Evolutionary conservation across 169 alveolate species (phyloP), one percentile per base, ranked within the genome.

Genomic region (Pseudocohnilembus persalinus): DNA sequence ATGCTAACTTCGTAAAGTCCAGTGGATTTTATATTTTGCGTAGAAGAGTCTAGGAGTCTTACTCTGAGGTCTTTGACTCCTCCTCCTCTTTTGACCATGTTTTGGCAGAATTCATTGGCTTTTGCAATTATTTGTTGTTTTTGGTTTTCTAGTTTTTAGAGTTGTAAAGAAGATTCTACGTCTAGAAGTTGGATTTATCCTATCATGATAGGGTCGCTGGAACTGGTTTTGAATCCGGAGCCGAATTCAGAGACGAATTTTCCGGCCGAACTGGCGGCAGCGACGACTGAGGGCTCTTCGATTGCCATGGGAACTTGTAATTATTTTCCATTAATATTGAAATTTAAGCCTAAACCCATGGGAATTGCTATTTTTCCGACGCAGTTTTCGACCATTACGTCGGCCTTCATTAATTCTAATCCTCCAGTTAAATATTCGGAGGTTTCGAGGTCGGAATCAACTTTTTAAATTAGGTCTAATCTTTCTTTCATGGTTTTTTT

Each of bases 231-330:
- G 73, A 94, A 96, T 31, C 97, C 97, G 27, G 88, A 83, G 30
- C 97, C 97, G 76, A 88, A 84, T 81, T 92, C 94, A 34, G 91
- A 86, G 65, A 96, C 93, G 28, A 93, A 82, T 82, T 94, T 94
- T 0, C 96, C 97, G 0, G 97, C 96, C 63, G 93, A 87, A 29
- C 96, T 88, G 28, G 97, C 97, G 6, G 97, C 98, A 1, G 98
- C 98, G 11, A 96, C 91, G 0, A 96, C 96, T 28, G 97, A 94
- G 15, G 98, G 98, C 77, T 96, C 98, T 90, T 96, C 98, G 0
- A 94, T 88, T 26, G 96, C 93, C 98, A 96, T 96, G 33, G 98
- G 98, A 76, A 96, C 90, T 15, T 84, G 82, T 80, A 91, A 92
- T 81, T 89, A 83, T 64, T 91, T 89, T 0, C 92, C 95, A 83